phyloP scores from a whole-genome alignment of 2,329 filamentous ascomycete genomes.

The Penicillium sp. region DNA sequence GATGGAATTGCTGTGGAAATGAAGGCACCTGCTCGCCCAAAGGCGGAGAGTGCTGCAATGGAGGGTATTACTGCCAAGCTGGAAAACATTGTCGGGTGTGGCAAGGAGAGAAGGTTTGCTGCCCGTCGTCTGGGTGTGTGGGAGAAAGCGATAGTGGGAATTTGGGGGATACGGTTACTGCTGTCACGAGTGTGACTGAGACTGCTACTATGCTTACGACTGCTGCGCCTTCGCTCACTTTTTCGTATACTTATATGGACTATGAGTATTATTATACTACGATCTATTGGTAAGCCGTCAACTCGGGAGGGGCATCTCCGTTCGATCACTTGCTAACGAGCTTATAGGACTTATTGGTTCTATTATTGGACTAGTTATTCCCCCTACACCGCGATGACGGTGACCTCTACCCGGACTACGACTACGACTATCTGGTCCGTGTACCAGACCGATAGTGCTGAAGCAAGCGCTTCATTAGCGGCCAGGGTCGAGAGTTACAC shows the following conservation, averaged over 20 bases:
- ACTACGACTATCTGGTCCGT: constrained; percentile 16
- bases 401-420: constrained; percentile 18
- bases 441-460: constrained; percentile 10
- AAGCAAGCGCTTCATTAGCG: constrained; percentile 8
- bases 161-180: constrained; percentile 6
- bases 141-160: constrained; percentile 6
- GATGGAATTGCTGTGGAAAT: constrained; percentile 18
- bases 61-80: constrained; percentile 14
- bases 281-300: constrained; percentile 15
- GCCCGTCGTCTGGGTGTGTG: constrained; percentile 10
- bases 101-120: constrained; percentile 13
- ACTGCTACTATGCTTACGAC: constrained; percentile 4
- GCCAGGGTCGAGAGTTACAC: constrained; percentile 1
- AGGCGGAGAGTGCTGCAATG: constrained; percentile 17
- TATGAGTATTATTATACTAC: constrained; percentile 21
- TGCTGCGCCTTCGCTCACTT: neutral
- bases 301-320: too few species aligned
- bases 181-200: constrained; percentile 1
- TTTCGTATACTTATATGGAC: neutral
- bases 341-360: constrained; percentile 18
- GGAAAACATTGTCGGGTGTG: constrained; percentile 16
- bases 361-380: constrained; percentile 22
- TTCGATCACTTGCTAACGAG: neutral
- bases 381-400: constrained; percentile 16
- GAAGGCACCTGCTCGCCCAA: constrained; percentile 12